Evolutionary conservation across 306 rosid genomes (phyloP).

Genomic region (Cucurbita pepo): DNA sequence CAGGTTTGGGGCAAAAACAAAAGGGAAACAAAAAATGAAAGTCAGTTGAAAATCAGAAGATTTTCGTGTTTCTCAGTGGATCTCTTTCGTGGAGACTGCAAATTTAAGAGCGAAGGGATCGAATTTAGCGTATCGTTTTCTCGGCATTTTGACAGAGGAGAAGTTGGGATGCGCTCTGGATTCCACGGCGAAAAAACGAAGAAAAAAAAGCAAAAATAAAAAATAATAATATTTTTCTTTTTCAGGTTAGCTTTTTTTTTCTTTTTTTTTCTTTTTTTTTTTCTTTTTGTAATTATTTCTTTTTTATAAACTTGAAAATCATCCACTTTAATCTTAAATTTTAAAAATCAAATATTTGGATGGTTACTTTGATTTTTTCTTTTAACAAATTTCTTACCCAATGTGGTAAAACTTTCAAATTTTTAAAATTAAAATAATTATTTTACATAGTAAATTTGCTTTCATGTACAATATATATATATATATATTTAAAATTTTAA

Average conservation of each 20-base stretch:
- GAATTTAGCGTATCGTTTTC: slow-evolving; percentile 3
- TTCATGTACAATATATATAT: too few species aligned
- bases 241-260: neutral
- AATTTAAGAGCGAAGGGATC: neutral
- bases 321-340: too few species aligned
- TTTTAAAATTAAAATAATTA: too few species aligned
- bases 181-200: neutral
- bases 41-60: neutral
- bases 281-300: too few species aligned
- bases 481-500: too few species aligned
- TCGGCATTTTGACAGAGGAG: neutral
- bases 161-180: neutral
- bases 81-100: neutral
- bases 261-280: neutral
- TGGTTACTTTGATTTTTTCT: too few species aligned
- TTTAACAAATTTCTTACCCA: too few species aligned
- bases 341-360: too few species aligned
- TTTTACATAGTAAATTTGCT: too few species aligned
- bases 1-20: neutral
- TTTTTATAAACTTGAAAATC: too few species aligned
- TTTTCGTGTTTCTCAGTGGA: neutral
- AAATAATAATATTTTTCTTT: neutral
- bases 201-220: neutral
- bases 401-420: too few species aligned
- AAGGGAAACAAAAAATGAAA: neutral